phyloP scores from a whole-genome alignment of 2,329 filamentous ascomycete genomes.

The Orbilia quercus region DNA sequence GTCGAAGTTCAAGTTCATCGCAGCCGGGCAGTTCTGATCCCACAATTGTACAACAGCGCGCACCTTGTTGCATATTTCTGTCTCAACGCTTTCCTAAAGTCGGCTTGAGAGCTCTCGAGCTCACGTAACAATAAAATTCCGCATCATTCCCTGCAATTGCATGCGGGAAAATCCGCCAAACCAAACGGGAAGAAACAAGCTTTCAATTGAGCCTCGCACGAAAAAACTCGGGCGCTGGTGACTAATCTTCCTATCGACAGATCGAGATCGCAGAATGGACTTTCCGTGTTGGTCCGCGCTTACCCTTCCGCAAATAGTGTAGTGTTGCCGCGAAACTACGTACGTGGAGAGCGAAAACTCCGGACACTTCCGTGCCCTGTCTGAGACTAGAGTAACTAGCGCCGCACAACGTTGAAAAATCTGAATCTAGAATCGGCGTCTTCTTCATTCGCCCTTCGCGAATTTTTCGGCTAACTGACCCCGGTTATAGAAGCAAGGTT shows the following conservation, averaged over 20 bases:
- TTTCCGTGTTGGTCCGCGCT: constrained; percentile 7
- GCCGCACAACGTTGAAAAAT: neutral
- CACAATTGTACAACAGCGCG: neutral
- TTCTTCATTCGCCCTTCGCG: constrained; percentile 19
- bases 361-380: constrained; percentile 27
- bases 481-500: neutral
- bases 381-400: constrained; percentile 12
- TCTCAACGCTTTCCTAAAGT: neutral
- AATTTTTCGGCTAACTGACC: constrained; percentile 6
- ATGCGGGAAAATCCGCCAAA: neutral
- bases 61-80: constrained; percentile 16
- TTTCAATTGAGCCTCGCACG: constrained; percentile 3
- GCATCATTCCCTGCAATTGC: neutral
- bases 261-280: too few relatives aligned
- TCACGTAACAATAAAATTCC: neutral
- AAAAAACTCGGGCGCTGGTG: constrained; percentile 3
- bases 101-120: neutral
- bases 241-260: constrained; percentile 10
- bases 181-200: neutral
- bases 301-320: constrained; percentile 6
- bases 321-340: neutral
- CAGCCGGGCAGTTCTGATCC: too few relatives aligned
- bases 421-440: neutral
- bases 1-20: too few relatives aligned
- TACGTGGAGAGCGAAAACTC: neutral